Percentiles rank a stretch among this genome's conserved stretches.
phyloP scores from a whole-genome alignment of 768 basidiomycete species.

The Boletellus ananas region DNA sequence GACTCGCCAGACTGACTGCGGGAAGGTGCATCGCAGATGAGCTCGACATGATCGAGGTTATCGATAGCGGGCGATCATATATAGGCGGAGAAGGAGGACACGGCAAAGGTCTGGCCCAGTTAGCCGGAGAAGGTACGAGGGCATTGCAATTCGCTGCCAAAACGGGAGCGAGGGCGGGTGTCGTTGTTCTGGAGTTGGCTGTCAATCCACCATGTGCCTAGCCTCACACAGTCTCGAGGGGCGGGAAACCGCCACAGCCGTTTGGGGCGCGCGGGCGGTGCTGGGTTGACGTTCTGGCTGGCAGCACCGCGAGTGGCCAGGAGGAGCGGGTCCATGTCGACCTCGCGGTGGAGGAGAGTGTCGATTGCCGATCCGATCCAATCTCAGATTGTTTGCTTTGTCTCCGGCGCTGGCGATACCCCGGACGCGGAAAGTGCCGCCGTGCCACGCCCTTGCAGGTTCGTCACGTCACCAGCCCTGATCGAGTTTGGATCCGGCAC shows the following conservation, averaged over 20 bases:
- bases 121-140: slow-evolving; percentile 18
- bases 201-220: background rate
- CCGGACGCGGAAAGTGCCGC: slow-evolving; percentile 31
- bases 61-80: slow-evolving; percentile 17
- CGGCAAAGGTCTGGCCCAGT: slow-evolving; percentile 17
- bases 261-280: slow-evolving; percentile 16
- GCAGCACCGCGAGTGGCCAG: too few species aligned
- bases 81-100: slow-evolving; percentile 16
- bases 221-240: slow-evolving; percentile 5
- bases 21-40: slow-evolving; percentile 16
- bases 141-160: slow-evolving; percentile 9
- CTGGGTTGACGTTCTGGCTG: background rate
- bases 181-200: slow-evolving; percentile 2
- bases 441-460: slow-evolving; percentile 1
- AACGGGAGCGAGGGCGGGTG: slow-evolving; percentile 10
- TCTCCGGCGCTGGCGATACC: slow-evolving; percentile 31
- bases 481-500: background rate
- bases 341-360: slow-evolving; percentile 1
- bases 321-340: too few species aligned
- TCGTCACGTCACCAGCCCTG: background rate
- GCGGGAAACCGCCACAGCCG: slow-evolving; percentile 1
- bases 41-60: slow-evolving; percentile 3
- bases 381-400: slow-evolving; percentile 33
- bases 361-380: slow-evolving; percentile 17
- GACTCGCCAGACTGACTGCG: slow-evolving; percentile 1